Evolutionary conservation across 148 eudicot genomes (phyloP).

Genomic region (Persicaria tinctoria): DNA sequence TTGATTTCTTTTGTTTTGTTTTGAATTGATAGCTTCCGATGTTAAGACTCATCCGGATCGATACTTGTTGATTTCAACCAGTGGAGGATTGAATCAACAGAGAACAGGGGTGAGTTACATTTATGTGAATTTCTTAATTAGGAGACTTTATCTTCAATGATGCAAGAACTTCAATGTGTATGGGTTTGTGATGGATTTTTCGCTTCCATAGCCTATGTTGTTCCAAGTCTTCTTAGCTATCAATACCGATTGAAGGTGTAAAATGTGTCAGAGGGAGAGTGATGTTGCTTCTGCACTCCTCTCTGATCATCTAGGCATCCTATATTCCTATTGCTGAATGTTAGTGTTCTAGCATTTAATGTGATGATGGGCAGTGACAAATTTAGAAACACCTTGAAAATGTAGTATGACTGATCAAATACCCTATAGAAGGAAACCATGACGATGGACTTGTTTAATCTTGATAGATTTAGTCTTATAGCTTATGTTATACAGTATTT

Average conservation of each 20-base stretch:
- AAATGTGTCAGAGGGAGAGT: not conserved
- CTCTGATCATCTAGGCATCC: not conserved
- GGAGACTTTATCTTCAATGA: not conserved
- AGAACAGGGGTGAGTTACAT: conserved; percentile 73
- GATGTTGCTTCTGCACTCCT: conserved; percentile 1
- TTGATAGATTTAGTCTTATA: not conserved
- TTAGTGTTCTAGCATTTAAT: not conserved
- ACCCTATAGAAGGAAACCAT: not conserved
- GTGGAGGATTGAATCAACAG: conserved; percentile 94
- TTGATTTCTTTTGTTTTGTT: conserved; percentile 3
- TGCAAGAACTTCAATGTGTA: not conserved
- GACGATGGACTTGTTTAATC: not conserved
- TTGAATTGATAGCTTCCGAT: conserved; percentile 37
- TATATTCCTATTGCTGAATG: not conserved
- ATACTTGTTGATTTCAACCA: conserved; percentile 69
- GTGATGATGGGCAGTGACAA: not conserved
- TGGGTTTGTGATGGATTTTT: not conserved
- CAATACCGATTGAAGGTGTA: not conserved
- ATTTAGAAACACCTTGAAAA: not conserved
- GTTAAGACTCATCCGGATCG: conserved; percentile 47
- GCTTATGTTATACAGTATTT: not conserved
- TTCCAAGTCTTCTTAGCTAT: not conserved
- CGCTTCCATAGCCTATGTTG: not conserved
- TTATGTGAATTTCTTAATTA: too few species aligned
- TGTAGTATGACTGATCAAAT: not conserved